A percentile compares a stretch with the other conserved stretches of the same genome.
phyloP scores from a whole-genome alignment of 2,329 filamentous ascomycete genomes.

The Paradendryphiella salina region DNA sequence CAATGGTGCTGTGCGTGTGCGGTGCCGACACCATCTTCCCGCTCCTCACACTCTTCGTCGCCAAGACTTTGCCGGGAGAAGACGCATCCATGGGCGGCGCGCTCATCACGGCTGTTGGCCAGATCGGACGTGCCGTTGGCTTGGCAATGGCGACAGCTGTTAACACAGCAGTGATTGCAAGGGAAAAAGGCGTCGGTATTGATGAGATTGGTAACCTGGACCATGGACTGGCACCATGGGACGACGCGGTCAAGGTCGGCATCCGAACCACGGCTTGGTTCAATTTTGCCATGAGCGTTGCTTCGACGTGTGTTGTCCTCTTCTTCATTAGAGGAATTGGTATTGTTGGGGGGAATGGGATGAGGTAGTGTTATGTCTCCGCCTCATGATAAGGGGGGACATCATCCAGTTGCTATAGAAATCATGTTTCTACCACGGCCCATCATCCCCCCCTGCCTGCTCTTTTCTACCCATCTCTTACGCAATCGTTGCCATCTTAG shows the following conservation, averaged over 20 bases:
- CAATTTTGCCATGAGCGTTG: conserved; percentile 44
- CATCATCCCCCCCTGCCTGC: too few species aligned
- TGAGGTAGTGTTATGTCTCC: too few species aligned
- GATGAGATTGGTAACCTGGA: too few species aligned
- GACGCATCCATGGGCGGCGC: conserved; percentile 71
- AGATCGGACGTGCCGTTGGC: conserved; percentile 67
- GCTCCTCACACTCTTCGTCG: conserved; percentile 67
- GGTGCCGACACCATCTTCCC: conserved; percentile 71
- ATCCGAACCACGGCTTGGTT: conserved; percentile 49
- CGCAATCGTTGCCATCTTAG: too few species aligned
- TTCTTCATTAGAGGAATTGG: conserved; percentile 33
- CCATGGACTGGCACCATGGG: conserved; percentile 25
- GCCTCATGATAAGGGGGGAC: too few species aligned
- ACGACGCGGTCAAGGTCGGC: conserved; percentile 43
- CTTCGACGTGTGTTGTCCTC: conserved; percentile 41
- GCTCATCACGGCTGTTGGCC: conserved; percentile 67
- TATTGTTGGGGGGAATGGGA: conserved; percentile 13
- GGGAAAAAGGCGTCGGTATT: conserved; percentile 23
- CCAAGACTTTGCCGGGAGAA: conserved; percentile 62
- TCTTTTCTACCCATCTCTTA: too few species aligned
- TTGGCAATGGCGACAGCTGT: conserved; percentile 67
- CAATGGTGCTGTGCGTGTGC: conserved; percentile 67
- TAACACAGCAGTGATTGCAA: conserved; percentile 59
- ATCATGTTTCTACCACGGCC: too few species aligned
- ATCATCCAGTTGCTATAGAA: too few species aligned